These are phyloP conservation scores for Monosiga brevicollis DNA, from an alignment of 78 protist species.

Conservation along the genomic window DNA sequence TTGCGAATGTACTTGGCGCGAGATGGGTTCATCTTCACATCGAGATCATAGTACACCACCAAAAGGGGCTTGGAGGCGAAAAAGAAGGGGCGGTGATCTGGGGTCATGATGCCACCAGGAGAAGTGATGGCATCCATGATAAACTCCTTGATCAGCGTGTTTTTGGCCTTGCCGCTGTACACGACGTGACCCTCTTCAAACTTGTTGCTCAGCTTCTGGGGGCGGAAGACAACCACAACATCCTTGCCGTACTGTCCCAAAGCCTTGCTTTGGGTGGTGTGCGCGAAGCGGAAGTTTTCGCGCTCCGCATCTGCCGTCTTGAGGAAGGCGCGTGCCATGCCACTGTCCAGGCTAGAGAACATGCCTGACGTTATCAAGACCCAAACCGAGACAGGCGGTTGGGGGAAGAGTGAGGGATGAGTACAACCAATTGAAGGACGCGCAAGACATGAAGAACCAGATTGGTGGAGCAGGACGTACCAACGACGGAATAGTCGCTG, in stretches of 20 bases:
- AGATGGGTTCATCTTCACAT: background rate
- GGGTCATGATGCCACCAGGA: background rate
- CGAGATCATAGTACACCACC: background rate
- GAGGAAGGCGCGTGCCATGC: background rate
- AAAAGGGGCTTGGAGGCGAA: background rate
- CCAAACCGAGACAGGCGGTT: too few relatives aligned
- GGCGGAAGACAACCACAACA: background rate
- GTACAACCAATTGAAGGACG: too few relatives aligned
- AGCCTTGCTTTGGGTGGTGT: background rate
- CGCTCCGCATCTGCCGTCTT: background rate
- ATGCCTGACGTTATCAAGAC: too few relatives aligned
- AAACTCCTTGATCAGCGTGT: background rate
- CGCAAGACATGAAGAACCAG: too few relatives aligned
- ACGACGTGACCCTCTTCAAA: background rate
- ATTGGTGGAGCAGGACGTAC: too few relatives aligned
- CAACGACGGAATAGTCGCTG: too few relatives aligned
- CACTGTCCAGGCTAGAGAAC: too few relatives aligned
- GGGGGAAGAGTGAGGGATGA: too few relatives aligned
- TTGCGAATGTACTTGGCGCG: conserved; percentile 6
- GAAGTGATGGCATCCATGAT: background rate
- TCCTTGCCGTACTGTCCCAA: background rate
- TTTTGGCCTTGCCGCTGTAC: background rate
- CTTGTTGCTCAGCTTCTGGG: background rate
- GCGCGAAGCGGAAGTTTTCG: conserved; percentile 6
- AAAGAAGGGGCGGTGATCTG: background rate